phyloP scores from a whole-genome alignment of 225 moss, liverwort and hornwort species.

The Marchantia polymorpha region DNA sequence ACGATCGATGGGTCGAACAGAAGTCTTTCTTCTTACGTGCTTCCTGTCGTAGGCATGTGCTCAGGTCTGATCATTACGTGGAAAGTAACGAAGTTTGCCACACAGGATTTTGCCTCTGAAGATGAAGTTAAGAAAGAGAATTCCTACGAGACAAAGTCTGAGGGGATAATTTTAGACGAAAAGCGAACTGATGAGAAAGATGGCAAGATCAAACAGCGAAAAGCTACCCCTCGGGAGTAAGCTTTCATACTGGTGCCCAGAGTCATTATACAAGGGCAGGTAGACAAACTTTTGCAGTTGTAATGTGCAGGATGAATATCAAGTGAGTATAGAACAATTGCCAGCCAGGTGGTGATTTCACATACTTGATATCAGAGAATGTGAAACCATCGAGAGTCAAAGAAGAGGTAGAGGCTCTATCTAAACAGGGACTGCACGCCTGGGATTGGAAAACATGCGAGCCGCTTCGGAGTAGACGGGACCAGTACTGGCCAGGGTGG shows the following conservation, averaged over 20 bases:
- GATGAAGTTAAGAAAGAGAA: slow-evolving; percentile 26
- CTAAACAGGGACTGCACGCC: too few relatives aligned
- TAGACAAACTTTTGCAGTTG: too few relatives aligned
- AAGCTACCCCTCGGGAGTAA: neutral
- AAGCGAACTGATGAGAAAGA: slow-evolving; percentile 6
- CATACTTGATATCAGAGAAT: too few relatives aligned
- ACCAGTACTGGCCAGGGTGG: too few relatives aligned
- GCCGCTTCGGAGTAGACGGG: too few relatives aligned
- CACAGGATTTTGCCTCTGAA: slow-evolving; percentile 46
- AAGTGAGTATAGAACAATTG: too few relatives aligned
- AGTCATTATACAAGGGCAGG: too few relatives aligned
- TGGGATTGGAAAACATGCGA: too few relatives aligned
- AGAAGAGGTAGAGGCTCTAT: too few relatives aligned
- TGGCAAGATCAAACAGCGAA: slow-evolving; percentile 12
- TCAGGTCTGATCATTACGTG: slow-evolving; percentile 84
- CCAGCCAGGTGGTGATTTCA: too few relatives aligned
- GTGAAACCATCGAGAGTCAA: too few relatives aligned
- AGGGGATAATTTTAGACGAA: neutral
- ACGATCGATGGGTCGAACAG: slow-evolving; percentile 55
- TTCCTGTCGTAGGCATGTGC: slow-evolving; percentile 68
- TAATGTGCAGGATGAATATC: too few relatives aligned
- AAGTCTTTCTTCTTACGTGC: slow-evolving; percentile 52
- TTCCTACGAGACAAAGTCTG: neutral
- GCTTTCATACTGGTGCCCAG: neutral
- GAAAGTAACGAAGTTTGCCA: slow-evolving; percentile 85